phyloP scores from a whole-genome alignment of 768 basidiomycete species.

The Ramaria sp. region DNA sequence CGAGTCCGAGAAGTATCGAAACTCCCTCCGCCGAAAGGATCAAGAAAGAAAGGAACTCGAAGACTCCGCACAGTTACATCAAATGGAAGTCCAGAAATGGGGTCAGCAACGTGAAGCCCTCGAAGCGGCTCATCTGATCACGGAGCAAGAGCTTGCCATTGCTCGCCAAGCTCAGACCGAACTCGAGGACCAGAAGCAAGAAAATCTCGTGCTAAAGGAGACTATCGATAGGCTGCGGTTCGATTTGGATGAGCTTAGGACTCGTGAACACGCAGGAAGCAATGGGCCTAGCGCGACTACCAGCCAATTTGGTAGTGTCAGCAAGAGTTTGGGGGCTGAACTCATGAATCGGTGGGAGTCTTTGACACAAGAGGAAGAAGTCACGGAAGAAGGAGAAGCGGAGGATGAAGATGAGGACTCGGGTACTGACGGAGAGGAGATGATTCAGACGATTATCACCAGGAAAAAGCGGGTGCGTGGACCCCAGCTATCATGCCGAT shows the following conservation, averaged over 20 bases:
- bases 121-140: slow-evolving; percentile 55
- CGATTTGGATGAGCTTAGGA: slow-evolving; percentile 87
- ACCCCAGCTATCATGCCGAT: neutral
- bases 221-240: slow-evolving; percentile 92
- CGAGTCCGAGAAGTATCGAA: slow-evolving; percentile 70
- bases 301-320: slow-evolving; percentile 48
- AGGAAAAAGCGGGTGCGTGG: slow-evolving; percentile 57
- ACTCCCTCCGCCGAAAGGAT: slow-evolving; percentile 64
- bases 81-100: slow-evolving; percentile 59
- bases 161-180: slow-evolving; percentile 65
- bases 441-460: slow-evolving; percentile 84
- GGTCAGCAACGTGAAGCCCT: slow-evolving; percentile 55
- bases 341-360: slow-evolving; percentile 26
- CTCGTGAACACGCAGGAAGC: slow-evolving; percentile 25
- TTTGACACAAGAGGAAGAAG: slow-evolving; percentile 17
- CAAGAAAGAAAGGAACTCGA: slow-evolving; percentile 56
- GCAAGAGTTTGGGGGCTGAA: slow-evolving; percentile 70
- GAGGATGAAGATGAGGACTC: slow-evolving; percentile 30
- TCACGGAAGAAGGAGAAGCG: slow-evolving; percentile 24
- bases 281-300: slow-evolving; percentile 32
- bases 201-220: slow-evolving; percentile 88
- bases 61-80: slow-evolving; percentile 48
- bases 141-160: slow-evolving; percentile 61
- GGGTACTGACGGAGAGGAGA: slow-evolving; percentile 55
- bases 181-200: slow-evolving; percentile 89